Evolutionary conservation across 352 stramenopile species (phyloP).

Genomic region (Phytopythium oedochilum): DNA sequence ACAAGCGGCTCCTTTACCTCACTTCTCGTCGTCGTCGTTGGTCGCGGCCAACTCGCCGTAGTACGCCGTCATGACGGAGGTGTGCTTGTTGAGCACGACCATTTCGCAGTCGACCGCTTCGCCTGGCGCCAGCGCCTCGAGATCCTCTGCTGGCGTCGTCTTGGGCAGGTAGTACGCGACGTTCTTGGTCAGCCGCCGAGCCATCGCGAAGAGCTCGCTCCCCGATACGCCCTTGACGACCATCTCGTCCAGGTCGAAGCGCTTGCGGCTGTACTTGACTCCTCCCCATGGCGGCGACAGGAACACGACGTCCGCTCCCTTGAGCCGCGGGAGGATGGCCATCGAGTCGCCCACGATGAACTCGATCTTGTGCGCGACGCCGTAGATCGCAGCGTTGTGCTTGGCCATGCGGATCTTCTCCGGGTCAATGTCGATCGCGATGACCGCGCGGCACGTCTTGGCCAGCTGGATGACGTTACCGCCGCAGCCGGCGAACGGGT

Average conservation of each 20-base stretch:
- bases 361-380: slow-evolving; percentile 88
- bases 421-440: slow-evolving; percentile 91
- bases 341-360: slow-evolving; percentile 89
- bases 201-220: slow-evolving; percentile 56
- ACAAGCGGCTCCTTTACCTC: too few species aligned
- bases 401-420: slow-evolving; percentile 87
- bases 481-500: slow-evolving; percentile 91
- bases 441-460: slow-evolving; percentile 82
- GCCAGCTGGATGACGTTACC: slow-evolving; percentile 94
- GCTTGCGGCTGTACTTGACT: slow-evolving; percentile 61
- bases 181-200: slow-evolving; percentile 55
- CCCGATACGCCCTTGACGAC: slow-evolving; percentile 53
- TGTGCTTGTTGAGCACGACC: slow-evolving; percentile 73
- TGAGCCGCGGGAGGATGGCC: slow-evolving; percentile 64
- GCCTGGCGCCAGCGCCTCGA: slow-evolving; percentile 41
- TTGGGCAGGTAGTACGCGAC: slow-evolving; percentile 83
- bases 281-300: slow-evolving; percentile 90
- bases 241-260: slow-evolving; percentile 65
- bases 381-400: slow-evolving; percentile 90
- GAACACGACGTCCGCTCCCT: slow-evolving; percentile 84
- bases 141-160: slow-evolving; percentile 44
- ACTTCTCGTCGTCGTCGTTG: slow-evolving; percentile 5
- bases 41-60: slow-evolving; percentile 52
- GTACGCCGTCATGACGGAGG: slow-evolving; percentile 82
- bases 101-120: slow-evolving; percentile 72